These are phyloP conservation scores for Mycena albidolilacea DNA, from an alignment of 768 basidiomycete species.

Conservation along the genomic window DNA sequence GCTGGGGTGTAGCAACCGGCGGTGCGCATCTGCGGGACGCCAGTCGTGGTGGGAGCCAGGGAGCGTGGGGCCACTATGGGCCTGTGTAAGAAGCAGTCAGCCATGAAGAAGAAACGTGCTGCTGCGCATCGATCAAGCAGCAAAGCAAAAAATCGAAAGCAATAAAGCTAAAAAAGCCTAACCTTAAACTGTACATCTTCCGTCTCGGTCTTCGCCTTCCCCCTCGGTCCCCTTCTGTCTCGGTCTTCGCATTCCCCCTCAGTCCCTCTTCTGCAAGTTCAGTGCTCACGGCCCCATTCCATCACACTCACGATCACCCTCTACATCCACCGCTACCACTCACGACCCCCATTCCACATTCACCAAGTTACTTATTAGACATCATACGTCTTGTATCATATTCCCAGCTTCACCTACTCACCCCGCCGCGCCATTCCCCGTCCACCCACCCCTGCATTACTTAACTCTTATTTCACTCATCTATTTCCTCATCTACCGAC, in stretches of 20 bases:
- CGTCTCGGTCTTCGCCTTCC: conserved; percentile 7
- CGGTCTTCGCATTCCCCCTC: conserved; percentile 24
- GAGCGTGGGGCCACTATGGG: conserved; percentile 39
- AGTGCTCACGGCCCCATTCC: conserved; percentile 9
- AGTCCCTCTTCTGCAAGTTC: conserved; percentile 14
- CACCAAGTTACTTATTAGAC: conserved; percentile 50
- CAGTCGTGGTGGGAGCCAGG: conserved; percentile 51
- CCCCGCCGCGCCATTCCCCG: conserved; percentile 27
- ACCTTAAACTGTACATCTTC: conserved; percentile 35
- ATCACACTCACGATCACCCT: not conserved
- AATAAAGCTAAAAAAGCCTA: conserved; percentile 16
- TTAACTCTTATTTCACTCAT: conserved; percentile 17
- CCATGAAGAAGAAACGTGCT: conserved; percentile 4
- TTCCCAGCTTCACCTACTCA: conserved; percentile 26
- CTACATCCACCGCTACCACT: not conserved
- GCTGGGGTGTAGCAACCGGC: conserved; percentile 60
- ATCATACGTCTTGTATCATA: conserved; percentile 44
- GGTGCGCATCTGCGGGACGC: conserved; percentile 43
- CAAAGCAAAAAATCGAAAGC: not conserved
- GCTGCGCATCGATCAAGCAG: not conserved
- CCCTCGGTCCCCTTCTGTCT: not conserved
- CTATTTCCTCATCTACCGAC: no score
- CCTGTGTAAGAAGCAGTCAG: conserved; percentile 27
- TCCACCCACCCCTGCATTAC: conserved; percentile 24
- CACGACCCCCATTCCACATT: conserved; percentile 23